Conservation (phyloP, 805 yeast genomes). For the Lipomyces kockii region DNA sequence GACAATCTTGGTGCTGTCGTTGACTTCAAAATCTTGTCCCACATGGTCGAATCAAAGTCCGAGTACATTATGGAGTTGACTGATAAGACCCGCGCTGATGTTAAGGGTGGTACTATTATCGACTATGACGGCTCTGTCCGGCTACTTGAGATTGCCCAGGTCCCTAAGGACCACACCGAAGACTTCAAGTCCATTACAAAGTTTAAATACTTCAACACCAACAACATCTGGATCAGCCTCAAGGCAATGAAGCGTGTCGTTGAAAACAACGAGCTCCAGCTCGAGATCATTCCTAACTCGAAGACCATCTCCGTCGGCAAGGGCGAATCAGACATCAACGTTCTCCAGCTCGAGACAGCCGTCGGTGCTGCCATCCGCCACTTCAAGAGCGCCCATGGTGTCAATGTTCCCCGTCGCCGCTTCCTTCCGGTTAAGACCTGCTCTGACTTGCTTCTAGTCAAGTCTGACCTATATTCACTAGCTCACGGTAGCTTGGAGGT, state of each 20-base stretch:
- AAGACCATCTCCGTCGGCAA: conserved; percentile 68
- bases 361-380: conserved; percentile 99
- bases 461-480: conserved; percentile 88
- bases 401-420: conserved; percentile 96
- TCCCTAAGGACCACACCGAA: conserved; percentile 97
- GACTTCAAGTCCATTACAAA: conserved; percentile 97
- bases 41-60: conserved; percentile 87
- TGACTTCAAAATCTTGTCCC: conserved; percentile 84
- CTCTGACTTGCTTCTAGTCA: conserved; percentile 90
- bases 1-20: conserved; percentile 99
- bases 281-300: conserved; percentile 95
- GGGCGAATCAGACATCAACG: conserved; percentile 55
- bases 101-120: conserved; percentile 98
- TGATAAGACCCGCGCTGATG: conserved; percentile 98
- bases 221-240: conserved; percentile 95
- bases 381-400: conserved; percentile 94
- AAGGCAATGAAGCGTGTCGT: conserved; percentile 92
- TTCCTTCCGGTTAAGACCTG: conserved; percentile 98
- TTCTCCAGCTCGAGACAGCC: conserved; percentile 95
- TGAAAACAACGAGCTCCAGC: conserved; percentile 76
- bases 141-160: conserved; percentile 95
- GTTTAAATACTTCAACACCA: conserved; percentile 97
- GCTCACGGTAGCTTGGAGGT: conserved; percentile 89
- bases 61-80: conserved; percentile 99
- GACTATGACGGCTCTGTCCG: conserved; percentile 94